Evolutionary conservation across 495 filamentous ascomycete species (phyloP), one percentile per base, ranked within the genome.

Genomic region (Penicillium psychrofluorescens): DNA sequence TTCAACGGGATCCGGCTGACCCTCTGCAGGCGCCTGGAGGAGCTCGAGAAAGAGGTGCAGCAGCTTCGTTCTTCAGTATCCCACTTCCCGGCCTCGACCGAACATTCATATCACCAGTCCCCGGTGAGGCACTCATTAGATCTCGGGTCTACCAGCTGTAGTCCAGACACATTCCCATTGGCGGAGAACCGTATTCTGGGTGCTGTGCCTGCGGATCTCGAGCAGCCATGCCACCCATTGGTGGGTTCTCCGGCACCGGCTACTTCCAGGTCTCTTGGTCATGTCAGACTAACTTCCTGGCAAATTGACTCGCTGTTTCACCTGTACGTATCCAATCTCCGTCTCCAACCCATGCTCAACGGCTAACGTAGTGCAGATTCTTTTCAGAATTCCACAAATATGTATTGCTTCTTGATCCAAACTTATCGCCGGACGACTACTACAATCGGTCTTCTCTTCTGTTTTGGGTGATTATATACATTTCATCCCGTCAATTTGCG

Each of bases 391-490:
- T 43, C 36, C 44, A 46, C 29, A 43, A 35, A 22, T 36, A 37
- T 40, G 12, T 43, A 2, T 35, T 30, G 15, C 32, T 51, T 11
- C 42, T 51, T 4, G 36, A 43, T 35, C 44, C 44, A 0, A 22
- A n/a, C 16, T 7, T 46, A 10, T 15, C 49, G 6, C 49, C 49
- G 11, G 29, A 51, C 31, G 35, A 29, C 7, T 51, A 47, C 14
- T 46, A 31, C 34, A 27, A 30, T 31, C 32, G 36, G 11, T 43
- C 37, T 29, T 29, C 39, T 11, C 35, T 51, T 10, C 39, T 51
- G 4, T 51, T 51, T 31, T 51, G 49, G 49, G 34, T 29, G 13
- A 36, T 51, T 11, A 31, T 46, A 9, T 51, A 51, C 30, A 43
- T 43, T 16, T 31, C 49, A 10, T 51, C 49, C 2, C 49, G 49